Evolutionary conservation across 1,284 basidiomycete genomes (phyloP), one percentile per base, ranked within the genome.

Genomic region (Austroboletus novae-zelandiae): DNA sequence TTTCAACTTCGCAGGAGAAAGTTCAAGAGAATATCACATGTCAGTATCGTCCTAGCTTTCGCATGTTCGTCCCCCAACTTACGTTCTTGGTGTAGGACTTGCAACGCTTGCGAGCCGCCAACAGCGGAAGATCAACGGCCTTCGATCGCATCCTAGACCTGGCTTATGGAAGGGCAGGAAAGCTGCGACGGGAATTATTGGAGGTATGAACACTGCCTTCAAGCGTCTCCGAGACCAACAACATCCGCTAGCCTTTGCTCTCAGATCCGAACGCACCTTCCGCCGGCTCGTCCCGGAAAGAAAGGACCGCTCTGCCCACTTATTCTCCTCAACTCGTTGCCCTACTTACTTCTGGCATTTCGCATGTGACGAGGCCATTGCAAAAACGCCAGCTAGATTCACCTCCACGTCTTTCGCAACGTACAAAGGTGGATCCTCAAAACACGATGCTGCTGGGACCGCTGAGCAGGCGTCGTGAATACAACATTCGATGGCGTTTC

Each of bases 141-240:
- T 83, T 89, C 55, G 69, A 71, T 9, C 73, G 79, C 50, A 65
- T 89, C n/a, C 71, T 91, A 18, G 78, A 84, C 57, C 61, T 82
- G n/a, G 89, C 89, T n/a, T 91, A 90, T 66, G 91, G 87, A 17
- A 74, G 86, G 50, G 79, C 77, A 53, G 91, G 90, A 13, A 85
- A 79, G 61, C 66, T 91, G 18, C 78, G 74, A 57, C 77, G 80
- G 71, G 84, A 89, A 57, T 68, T 89, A 29, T 69, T 89, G 63
- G 64, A 81, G 69, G 85, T 84, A 53, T 69, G 45, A 15, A 32
- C 15, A 8, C 36, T 17, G 31, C 51, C 10, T 40, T 51, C 51
- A 27, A 27, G 17, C 40, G 46, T 37, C 45, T 8, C 44, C 36
- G 23, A 40, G 37, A 45, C 53, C 57, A 46, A 57, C 31, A n/a